phyloP scores from a whole-genome alignment of 139 green algal species.

The Ettlia oleoabundans region DNA sequence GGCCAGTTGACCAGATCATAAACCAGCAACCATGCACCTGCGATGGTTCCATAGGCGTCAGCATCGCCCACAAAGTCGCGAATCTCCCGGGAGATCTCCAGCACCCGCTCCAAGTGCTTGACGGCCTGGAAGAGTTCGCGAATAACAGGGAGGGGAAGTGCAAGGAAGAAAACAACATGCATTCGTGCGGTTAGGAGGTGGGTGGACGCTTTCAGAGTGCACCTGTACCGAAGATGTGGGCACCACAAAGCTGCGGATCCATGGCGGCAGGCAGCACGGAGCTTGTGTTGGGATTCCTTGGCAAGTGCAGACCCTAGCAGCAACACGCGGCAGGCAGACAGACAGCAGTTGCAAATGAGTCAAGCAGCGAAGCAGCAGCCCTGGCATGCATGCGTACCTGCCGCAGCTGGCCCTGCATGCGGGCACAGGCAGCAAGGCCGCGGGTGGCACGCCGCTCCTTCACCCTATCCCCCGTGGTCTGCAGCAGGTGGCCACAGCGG shows the following conservation, averaged over 20 bases:
- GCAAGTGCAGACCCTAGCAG: neutral
- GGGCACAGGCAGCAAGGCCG: slow-evolving; percentile 80
- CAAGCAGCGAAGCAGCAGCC: no score
- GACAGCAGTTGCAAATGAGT: no score
- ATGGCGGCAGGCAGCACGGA: neutral
- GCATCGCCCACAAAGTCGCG: slow-evolving; percentile 79
- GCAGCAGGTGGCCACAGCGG: no score
- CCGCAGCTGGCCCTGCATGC: slow-evolving; percentile 75
- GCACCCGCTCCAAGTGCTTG: slow-evolving; percentile 85
- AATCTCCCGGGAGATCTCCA: slow-evolving; percentile 84
- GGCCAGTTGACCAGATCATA: no score
- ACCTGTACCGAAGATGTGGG: no score
- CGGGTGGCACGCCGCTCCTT: slow-evolving; percentile 88
- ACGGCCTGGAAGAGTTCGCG: slow-evolving; percentile 63
- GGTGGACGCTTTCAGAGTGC: no score
- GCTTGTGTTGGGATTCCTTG: no score
- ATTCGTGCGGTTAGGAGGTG: neutral
- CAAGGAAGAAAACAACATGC: neutral
- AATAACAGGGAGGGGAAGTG: no score
- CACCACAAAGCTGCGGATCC: no score
- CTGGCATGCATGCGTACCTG: no score
- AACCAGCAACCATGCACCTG: neutral
- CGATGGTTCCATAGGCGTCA: slow-evolving; percentile 92
- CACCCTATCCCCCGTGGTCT: slow-evolving; percentile 68
- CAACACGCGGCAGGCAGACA: no score